These are phyloP conservation scores for Phytophthora tubulina DNA, from an alignment of 352 stramenopile genomes.

Conservation along the genomic window DNA sequence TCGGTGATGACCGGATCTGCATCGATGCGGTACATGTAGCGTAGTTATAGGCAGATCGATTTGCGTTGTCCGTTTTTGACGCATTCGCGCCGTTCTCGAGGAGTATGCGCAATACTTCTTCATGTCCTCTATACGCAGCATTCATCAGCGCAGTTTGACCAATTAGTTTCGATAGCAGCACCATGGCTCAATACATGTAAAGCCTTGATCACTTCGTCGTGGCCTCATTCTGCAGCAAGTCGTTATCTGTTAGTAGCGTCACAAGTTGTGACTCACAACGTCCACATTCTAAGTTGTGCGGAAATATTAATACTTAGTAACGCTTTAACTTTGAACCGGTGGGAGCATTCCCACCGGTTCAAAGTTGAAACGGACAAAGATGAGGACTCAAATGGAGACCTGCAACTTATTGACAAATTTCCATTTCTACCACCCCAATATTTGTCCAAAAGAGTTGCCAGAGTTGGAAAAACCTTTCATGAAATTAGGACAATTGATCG, in stretches of 20 bases:
- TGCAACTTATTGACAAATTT: conserved; percentile 79
- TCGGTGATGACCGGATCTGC: conserved; percentile 3
- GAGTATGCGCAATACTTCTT: conserved; percentile 17
- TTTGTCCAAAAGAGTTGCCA: conserved; percentile 92
- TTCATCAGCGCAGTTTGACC: conserved; percentile 15
- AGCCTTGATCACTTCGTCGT: conserved; percentile 1
- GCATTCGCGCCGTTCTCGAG: conserved; percentile 13
- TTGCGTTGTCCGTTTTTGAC: background rate
- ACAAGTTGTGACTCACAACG: too few relatives aligned
- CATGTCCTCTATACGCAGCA: conserved; percentile 13
- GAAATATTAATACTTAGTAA: too few relatives aligned
- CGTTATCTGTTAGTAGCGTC: too few relatives aligned
- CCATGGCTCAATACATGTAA: background rate
- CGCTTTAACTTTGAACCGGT: too few relatives aligned
- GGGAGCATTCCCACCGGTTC: too few relatives aligned
- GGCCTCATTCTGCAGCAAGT: conserved; percentile 14
- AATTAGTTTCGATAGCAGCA: background rate
- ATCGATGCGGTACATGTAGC: conserved; percentile 13
- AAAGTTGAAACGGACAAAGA: too few relatives aligned
- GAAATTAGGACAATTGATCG: conserved; percentile 91
- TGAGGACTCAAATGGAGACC: conserved; percentile 59
- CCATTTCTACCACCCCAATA: conserved; percentile 95
- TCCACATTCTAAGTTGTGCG: too few relatives aligned
- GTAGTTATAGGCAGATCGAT: background rate
- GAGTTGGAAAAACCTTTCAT: conserved; percentile 92